Evolutionary conservation across 148 eudicot species (phyloP), one percentile per base, ranked within the genome.

Genomic region (Cornus florida): DNA sequence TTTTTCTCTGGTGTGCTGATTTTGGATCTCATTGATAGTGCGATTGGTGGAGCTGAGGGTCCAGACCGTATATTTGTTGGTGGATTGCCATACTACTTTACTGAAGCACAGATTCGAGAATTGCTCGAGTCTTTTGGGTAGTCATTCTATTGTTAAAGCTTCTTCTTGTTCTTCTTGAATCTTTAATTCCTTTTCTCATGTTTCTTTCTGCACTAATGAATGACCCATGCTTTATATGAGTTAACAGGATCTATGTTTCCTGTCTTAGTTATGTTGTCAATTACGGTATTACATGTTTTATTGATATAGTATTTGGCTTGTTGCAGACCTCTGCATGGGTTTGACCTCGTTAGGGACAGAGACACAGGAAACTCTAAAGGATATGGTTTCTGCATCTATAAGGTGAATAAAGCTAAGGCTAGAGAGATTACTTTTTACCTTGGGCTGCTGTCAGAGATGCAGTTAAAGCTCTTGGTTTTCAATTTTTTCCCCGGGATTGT

Each of bases 311-410:
- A 28, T 69, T 23, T 78, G 72, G 77, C 82, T 46, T 39, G 41
- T 67, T 76, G 75, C 80, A 91, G 97, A 81, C 89, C 95, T 43
- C 80, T 95, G 84, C 89, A 91, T 73, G 97, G 94, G 69, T 93
- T 95, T 86, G 97, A 95, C 77, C 91, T 95, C 72, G 98, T 93
- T 78, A 95, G 93, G 88, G 98, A 95, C 78, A 91, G 95, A 86
- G 98, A 95, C 76, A 92, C 97, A 0, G 98, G 98, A 73, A 94
- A 92, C 78, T 92, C 98, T 14, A 94, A 92, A 84, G 98, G 98
- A 76, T 94, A 94, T 83, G 98, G 95, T 50, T 94, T 94, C 80
- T 94, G 98, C 74, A 80, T 89, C 53, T 94, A 94, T 75, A 86
- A 91, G 97, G 97, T 93, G 75, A 83, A 76, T 73, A 24, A 77